Conservation (phyloP, 2,329 filamentous ascomycete species). For the Purpureocillium takamizusanense region DNA sequence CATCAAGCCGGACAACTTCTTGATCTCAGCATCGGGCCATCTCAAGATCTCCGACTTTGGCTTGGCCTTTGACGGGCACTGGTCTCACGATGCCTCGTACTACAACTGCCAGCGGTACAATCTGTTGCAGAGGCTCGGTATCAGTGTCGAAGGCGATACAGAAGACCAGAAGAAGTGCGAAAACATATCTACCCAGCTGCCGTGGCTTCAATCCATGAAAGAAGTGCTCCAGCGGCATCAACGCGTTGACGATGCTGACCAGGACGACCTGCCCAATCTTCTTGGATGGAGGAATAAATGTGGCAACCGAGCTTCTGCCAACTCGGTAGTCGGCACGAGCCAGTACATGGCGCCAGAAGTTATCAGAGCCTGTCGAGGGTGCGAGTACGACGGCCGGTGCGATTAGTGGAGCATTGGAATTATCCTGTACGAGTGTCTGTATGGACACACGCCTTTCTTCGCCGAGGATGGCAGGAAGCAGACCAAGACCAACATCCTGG, state of each 20-base stretch:
- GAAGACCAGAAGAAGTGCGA: conserved; percentile 52
- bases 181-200: conserved; percentile 23
- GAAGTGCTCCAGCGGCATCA: conserved; percentile 22
- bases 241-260: conserved; percentile 15
- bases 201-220: conserved; percentile 21
- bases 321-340: conserved; percentile 86
- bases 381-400: conserved; percentile 77
- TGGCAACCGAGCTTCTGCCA: conserved; percentile 63
- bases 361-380: conserved; percentile 40
- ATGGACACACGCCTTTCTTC: conserved; percentile 84
- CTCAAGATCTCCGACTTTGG: conserved; percentile 96
- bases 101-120: conserved; percentile 76
- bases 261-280: conserved; percentile 30
- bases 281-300: conserved; percentile 62
- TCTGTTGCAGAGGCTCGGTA: conserved; percentile 65
- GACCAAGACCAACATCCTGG: conserved; percentile 80
- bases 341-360: conserved; percentile 99
- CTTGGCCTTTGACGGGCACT: conserved; percentile 88
- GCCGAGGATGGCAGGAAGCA: conserved; percentile 67
- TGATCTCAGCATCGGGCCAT: conserved; percentile 81
- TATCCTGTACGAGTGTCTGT: conserved; percentile 90
- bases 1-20: conserved; percentile 94
- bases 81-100: conserved; percentile 83
- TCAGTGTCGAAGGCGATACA: conserved; percentile 65
- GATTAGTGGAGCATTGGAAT: conserved; percentile 97